Evolutionary conservation across 179 eudicot species (phyloP).

Genomic region (Silene noctiflora): DNA sequence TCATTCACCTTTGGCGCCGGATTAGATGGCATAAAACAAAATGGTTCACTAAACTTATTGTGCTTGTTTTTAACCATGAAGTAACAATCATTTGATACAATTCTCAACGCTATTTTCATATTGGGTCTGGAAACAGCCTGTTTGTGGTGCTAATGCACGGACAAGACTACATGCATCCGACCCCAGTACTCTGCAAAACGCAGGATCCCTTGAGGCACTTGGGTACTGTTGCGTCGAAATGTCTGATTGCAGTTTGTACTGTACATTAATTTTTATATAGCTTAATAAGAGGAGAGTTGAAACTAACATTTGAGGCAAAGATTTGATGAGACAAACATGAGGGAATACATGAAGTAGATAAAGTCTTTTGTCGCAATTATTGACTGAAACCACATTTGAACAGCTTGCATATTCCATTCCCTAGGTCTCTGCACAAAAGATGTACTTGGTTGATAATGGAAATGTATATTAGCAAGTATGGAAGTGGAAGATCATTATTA

Average conservation of each 20-base stretch:
- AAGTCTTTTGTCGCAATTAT: constrained; percentile 78
- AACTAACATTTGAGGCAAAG: constrained; percentile 76
- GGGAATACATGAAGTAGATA: constrained; percentile 68
- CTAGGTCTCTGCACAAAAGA: constrained; percentile 65
- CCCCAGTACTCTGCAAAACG: not conserved
- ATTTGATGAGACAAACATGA: constrained; percentile 72
- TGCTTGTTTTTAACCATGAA: too few species aligned
- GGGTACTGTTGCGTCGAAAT: not conserved
- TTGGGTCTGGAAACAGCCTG: too few species aligned
- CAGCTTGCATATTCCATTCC: constrained; percentile 86
- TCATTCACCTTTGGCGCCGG: not conserved
- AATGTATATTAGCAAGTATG: constrained; percentile 2
- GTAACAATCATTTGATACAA: too few species aligned
- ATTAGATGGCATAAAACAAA: too few species aligned
- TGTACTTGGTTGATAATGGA: constrained; percentile 8
- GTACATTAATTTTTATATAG: not conserved
- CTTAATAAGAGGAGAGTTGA: constrained; percentile 1
- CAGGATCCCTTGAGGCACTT: not conserved
- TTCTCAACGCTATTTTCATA: too few species aligned
- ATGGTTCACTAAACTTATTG: too few species aligned
- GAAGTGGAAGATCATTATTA: not conserved
- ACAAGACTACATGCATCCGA: too few species aligned
- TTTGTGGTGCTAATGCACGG: too few species aligned
- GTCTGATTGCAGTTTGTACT: not conserved
- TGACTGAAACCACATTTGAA: constrained; percentile 85